Percentiles rank a stretch among this genome's conserved stretches.
phyloP scores from a whole-genome alignment of 2,329 filamentous ascomycete species.

The Lachnum nothofagi region DNA sequence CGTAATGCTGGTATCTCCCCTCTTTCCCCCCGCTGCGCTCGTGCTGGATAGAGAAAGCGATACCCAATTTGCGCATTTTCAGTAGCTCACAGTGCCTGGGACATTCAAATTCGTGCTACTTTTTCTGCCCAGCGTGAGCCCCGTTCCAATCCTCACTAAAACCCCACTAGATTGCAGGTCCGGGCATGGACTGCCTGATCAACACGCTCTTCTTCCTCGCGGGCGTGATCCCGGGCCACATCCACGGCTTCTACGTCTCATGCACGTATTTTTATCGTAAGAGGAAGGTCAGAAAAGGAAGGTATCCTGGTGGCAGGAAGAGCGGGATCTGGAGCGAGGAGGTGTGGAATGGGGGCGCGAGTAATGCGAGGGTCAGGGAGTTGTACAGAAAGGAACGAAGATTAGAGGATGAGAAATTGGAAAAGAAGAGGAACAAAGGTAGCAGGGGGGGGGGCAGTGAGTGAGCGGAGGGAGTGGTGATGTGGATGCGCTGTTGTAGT shows the following conservation, averaged over 20 bases:
- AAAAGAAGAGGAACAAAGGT: constrained; percentile 6
- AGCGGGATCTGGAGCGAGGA: constrained; percentile 67
- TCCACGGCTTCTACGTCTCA: constrained; percentile 41
- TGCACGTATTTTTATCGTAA: constrained; percentile 78
- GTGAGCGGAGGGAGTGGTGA: too few species aligned
- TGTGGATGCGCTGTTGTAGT: too few species aligned
- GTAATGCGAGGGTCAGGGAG: constrained; percentile 17
- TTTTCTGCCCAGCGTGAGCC: too few species aligned
- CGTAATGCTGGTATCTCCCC: constrained; percentile 16
- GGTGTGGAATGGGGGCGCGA: constrained; percentile 58
- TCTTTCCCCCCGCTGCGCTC: background rate
- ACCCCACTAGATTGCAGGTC: constrained; percentile 16
- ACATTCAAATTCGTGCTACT: too few species aligned
- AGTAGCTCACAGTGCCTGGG: too few species aligned
- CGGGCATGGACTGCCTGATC: constrained; percentile 22
- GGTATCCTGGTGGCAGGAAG: constrained; percentile 48
- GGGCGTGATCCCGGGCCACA: constrained; percentile 28
- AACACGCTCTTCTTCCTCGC: constrained; percentile 24
- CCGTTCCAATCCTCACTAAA: background rate
- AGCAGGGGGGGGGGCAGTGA: too few species aligned
- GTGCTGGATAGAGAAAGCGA: too few species aligned
- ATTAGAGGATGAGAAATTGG: constrained; percentile 3
- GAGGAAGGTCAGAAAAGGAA: constrained; percentile 48
- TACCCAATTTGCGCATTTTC: too few species aligned
- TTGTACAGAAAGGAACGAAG: constrained; percentile 14